Evolutionary conservation across 1,284 basidiomycete genomes (phyloP).

Genomic region (Xerocomus cyaneibrunnescens): DNA sequence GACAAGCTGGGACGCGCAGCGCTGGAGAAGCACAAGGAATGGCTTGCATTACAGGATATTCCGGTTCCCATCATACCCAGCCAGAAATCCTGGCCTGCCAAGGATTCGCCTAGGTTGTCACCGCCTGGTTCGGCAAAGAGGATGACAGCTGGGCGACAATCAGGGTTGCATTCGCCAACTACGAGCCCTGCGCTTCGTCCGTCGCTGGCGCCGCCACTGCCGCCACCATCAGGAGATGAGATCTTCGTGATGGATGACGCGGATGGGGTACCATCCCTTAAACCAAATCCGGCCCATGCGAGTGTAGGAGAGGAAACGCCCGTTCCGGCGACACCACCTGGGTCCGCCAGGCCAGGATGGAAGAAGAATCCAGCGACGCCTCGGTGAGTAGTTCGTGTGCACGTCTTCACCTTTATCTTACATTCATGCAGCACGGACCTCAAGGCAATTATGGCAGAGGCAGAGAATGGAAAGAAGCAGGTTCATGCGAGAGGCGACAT

Average conservation of each 20-base stretch:
- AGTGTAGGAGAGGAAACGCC: conserved; percentile 4
- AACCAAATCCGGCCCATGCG: background rate
- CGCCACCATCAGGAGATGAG: conserved; percentile 39
- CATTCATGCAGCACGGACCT: conserved; percentile 64
- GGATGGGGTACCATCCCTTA: conserved; percentile 9
- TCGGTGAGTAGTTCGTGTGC: conserved; percentile 38
- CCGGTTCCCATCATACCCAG: conserved; percentile 61
- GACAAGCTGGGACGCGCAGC: conserved; percentile 55
- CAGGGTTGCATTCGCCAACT: conserved; percentile 7
- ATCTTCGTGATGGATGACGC: conserved; percentile 46
- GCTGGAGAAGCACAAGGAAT: conserved; percentile 68
- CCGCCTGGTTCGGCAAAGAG: conserved; percentile 35
- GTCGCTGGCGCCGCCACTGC: background rate
- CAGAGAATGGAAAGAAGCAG: conserved; percentile 40
- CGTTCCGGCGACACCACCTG: background rate
- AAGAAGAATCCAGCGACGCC: conserved; percentile 40
- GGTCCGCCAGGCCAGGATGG: conserved; percentile 37
- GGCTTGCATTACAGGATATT: conserved; percentile 81
- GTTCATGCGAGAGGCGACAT: background rate
- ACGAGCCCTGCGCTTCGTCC: conserved; percentile 20
- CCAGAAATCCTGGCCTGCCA: conserved; percentile 30
- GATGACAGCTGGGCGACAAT: conserved; percentile 16
- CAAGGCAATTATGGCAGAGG: conserved; percentile 84
- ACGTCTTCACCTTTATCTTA: background rate
- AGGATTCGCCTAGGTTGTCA: conserved; percentile 20